Conservation (phyloP, 2,329 filamentous ascomycete species). For the Neopestalotiopsis sp. region DNA sequence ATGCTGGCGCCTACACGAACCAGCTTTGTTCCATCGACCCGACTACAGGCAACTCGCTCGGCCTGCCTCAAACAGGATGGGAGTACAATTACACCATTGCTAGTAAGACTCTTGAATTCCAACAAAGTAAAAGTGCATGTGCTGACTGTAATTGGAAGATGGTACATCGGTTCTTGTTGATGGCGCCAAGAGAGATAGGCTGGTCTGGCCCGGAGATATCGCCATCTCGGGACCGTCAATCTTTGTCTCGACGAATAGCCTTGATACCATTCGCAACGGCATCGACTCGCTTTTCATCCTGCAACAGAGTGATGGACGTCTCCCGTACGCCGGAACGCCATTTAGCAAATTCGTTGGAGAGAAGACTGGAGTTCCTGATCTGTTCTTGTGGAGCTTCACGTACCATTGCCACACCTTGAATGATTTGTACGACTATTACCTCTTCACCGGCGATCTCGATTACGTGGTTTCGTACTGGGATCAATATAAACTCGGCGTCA, state of each 20-base stretch:
- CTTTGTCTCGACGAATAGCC: conserved; percentile 14
- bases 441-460: conserved; percentile 10
- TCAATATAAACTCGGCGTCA: conserved; percentile 9
- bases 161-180: conserved; percentile 17
- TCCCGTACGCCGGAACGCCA: conserved; percentile 11
- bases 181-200: conserved; percentile 15
- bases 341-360: neutral
- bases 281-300: conserved; percentile 8
- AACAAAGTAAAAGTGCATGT: neutral
- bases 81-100: conserved; percentile 11
- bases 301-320: conserved; percentile 9
- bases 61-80: neutral
- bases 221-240: conserved; percentile 15
- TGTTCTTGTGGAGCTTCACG: conserved; percentile 15
- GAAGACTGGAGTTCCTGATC: neutral
- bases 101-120: neutral
- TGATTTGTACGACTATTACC: conserved; percentile 16
- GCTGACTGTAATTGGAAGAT: neutral
- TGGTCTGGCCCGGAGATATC: conserved; percentile 17
- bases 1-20: conserved; percentile 14
- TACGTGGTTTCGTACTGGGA: conserved; percentile 13
- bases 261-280: conserved; percentile 6
- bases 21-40: conserved; percentile 14
- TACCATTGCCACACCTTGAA: conserved; percentile 17
- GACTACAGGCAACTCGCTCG: conserved; percentile 9